Base-by-base conservation (phyloP, 768 basidiomycete species). In the Gelatoporia subvermispora region DNA sequence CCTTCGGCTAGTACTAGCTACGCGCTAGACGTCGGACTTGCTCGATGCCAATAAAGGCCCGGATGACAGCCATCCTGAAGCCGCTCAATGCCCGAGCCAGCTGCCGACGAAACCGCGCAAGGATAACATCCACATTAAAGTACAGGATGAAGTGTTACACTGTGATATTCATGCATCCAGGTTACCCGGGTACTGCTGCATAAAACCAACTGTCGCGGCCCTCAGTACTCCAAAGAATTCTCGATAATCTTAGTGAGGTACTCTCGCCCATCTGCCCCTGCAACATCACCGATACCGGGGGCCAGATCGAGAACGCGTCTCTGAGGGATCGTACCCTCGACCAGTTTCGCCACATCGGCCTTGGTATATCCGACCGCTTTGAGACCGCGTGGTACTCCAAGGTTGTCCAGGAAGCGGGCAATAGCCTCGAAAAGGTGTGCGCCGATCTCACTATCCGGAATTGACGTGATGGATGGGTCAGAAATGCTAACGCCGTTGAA, bases 261-360 rank as follows among this genome's bases (percentile, higher is more conserved):
- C 60, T 91, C 83, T 56, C 73, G 78, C 37, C 92, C 92, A 64
- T 94, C 90, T 38, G 84, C 85, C 24, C 84, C 90, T 21, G 80
- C 79, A 25, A 93, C 74, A 59, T 91, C 79, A 9, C 90, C 88
- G 55, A 95, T 84, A 42, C 88, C 86, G 15, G 94, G 95, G 8
- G 95, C 95, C 23, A 98, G 74, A 64, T 96, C 93, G 53, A 98
- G 66, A 4, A 98, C 94, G 16, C 94, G 78, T 47, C 92, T 71
- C 67, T 98, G 95, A 15, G 95, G 95, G 40, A 98, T 64, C 17
- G 94, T 91, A 3, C 95, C 94, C 51, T 94, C 82, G 1, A 96
- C 95, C 13, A 98, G 78, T 67, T 70, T 77, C 24, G 75, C 69
- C 10, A 93, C 71, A 56, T 94, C 90, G 17, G 66, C 70, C 17